Conservation (phyloP, 768 basidiomycete genomes). For the Clitopilus passeckerianus region DNA sequence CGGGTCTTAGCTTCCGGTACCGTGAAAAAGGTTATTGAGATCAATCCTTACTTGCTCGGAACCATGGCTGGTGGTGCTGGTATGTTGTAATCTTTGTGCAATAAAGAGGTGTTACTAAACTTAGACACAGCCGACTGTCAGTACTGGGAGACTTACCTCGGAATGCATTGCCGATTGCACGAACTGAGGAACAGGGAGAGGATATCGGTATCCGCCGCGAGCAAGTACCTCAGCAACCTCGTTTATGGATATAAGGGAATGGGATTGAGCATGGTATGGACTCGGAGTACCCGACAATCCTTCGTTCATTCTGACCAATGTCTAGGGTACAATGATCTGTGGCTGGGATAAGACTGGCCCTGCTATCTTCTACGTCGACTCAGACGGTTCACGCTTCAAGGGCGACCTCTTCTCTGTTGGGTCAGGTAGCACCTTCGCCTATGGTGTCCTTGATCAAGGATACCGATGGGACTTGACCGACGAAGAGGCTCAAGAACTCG, state of each 20-base stretch:
- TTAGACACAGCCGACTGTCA: conserved; percentile 77
- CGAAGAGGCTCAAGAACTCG: conserved; percentile 93
- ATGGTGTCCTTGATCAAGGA: conserved; percentile 95
- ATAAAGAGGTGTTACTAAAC: conserved; percentile 1
- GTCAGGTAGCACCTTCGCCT: conserved; percentile 98
- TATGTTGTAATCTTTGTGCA: conserved; percentile 25
- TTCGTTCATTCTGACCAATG: not conserved
- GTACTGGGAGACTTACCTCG: conserved; percentile 99
- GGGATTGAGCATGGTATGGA: conserved; percentile 95
- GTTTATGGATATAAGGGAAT: conserved; percentile 99
- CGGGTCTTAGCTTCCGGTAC: conserved; percentile 77
- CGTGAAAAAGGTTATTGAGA: conserved; percentile 99
- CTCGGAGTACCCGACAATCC: not conserved
- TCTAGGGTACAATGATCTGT: conserved; percentile 97
- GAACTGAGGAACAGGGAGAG: conserved; percentile 95
- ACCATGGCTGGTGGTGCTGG: conserved; percentile 99
- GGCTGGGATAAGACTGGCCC: conserved; percentile 99
- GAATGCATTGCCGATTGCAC: conserved; percentile 94
- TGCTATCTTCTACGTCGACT: conserved; percentile 95
- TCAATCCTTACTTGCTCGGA: conserved; percentile 97
- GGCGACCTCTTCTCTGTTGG: conserved; percentile 99
- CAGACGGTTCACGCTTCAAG: conserved; percentile 91
- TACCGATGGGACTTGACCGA: conserved; percentile 91
- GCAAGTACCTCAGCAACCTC: conserved; percentile 95
- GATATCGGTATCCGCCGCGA: conserved; percentile 98